phyloP scores from a whole-genome alignment of 2,329 filamentous ascomycete species.

The Colletotrichum magnum region DNA sequence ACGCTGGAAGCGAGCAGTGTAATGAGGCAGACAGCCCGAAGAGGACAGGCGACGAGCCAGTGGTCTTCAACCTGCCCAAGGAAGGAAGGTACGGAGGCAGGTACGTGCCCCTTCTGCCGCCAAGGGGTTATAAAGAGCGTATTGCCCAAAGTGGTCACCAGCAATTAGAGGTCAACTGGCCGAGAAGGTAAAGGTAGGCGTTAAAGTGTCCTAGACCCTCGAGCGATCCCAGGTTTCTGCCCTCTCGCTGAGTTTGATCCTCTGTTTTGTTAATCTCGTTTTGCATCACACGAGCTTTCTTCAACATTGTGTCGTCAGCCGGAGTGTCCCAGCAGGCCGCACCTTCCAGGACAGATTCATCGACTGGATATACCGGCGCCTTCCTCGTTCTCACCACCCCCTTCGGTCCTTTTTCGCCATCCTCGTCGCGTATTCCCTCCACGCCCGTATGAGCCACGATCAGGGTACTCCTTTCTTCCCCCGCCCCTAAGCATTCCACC shows the following conservation, averaged over 20 bases:
- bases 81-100: not conserved
- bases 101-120: not conserved
- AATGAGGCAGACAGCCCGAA: constrained; percentile 72
- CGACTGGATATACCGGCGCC: not conserved
- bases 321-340: no score
- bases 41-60: constrained; percentile 54
- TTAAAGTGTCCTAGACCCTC: no score
- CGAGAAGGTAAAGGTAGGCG: no score
- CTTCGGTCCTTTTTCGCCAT: not conserved
- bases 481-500: no score
- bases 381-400: not conserved
- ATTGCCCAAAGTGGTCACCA: not conserved
- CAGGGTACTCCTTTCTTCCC: constrained; percentile 47
- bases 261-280: no score
- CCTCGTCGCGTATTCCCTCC: not conserved
- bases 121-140: not conserved
- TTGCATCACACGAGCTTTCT: no score
- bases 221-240: no score
- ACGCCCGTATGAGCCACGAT: constrained; percentile 17
- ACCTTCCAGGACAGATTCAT: not conserved
- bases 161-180: no score
- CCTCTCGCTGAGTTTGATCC: no score
- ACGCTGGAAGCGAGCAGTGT: not conserved
- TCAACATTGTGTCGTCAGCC: no score
- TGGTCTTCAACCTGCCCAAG: not conserved